Conservation (phyloP, 176 grass and related monocot genomes). For the Lolium perenne region DNA sequence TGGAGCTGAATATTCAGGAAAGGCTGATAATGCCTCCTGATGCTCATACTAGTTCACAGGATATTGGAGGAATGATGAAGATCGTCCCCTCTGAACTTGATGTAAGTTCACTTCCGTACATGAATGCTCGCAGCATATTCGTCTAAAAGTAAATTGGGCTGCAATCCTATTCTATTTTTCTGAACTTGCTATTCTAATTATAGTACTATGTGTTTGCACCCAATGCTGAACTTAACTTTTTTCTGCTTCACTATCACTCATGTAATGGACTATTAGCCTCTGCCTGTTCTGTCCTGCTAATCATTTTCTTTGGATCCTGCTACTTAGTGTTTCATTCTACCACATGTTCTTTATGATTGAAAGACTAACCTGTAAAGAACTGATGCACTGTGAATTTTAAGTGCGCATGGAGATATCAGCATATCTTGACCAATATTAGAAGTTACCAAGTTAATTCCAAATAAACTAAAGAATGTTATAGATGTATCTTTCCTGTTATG, state of each 20-base stretch:
- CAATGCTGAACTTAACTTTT: background rate
- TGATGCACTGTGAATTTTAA: background rate
- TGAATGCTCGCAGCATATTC: slow-evolving; percentile 25
- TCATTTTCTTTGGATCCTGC: background rate
- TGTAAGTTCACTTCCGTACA: slow-evolving; percentile 53
- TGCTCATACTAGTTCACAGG: slow-evolving; percentile 60
- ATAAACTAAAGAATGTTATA: slow-evolving; percentile 21
- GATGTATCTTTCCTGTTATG: slow-evolving; percentile 26
- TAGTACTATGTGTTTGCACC: background rate
- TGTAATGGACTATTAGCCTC: too few species aligned
- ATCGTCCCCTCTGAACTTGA: slow-evolving; percentile 81
- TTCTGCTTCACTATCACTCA: slow-evolving; percentile 8
- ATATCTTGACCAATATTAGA: background rate
- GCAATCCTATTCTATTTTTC: background rate
- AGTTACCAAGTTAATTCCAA: background rate
- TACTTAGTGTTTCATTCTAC: background rate
- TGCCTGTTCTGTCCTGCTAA: background rate
- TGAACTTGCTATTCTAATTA: background rate
- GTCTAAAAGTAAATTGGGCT: background rate
- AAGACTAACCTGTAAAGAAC: background rate
- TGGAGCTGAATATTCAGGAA: slow-evolving; percentile 51
- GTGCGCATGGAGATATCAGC: background rate
- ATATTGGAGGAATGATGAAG: slow-evolving; percentile 81
- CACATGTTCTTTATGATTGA: background rate
- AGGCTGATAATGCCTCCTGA: slow-evolving; percentile 39